phyloP scores from a whole-genome alignment of 306 rosid species.

The Casuarina cunninghamiana region DNA sequence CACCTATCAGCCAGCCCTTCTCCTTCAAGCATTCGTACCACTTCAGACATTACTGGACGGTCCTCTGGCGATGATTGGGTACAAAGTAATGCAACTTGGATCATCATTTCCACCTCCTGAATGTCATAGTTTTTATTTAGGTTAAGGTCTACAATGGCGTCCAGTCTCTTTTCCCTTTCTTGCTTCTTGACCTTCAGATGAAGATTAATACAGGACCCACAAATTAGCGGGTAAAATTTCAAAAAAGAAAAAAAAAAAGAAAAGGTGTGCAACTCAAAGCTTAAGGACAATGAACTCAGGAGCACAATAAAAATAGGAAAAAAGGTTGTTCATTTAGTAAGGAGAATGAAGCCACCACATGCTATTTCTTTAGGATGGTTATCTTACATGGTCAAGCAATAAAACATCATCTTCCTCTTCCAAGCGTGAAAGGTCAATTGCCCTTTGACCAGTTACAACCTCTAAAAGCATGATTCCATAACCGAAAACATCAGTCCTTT shows the following conservation, averaged over 20 bases:
- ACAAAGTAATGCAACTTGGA: conserved; percentile 89
- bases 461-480: conserved; percentile 97
- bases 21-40: conserved; percentile 96
- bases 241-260: background rate
- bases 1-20: conserved; percentile 99
- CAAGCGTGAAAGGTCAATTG: conserved; percentile 93
- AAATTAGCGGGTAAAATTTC: conserved; percentile 18
- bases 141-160: conserved; percentile 80
- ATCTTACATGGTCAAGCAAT: conserved; percentile 90
- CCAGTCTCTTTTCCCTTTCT: conserved; percentile 80
- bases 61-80: conserved; percentile 96
- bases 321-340: conserved; percentile 1
- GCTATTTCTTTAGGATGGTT: conserved; percentile 1
- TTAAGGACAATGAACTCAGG: conserved; percentile 16
- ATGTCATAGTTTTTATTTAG: conserved; percentile 56
- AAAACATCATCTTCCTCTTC: conserved; percentile 97
- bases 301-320: background rate
- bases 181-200: conserved; percentile 80
- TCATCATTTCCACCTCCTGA: conserved; percentile 93
- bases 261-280: background rate
- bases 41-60: conserved; percentile 94
- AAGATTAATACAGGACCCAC: conserved; percentile 9
- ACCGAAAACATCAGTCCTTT: conserved; percentile 98
- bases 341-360: background rate
- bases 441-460: conserved; percentile 93